Evolutionary conservation across 2,329 filamentous ascomycete genomes (phyloP).

Genomic region (Plectosphaerella cucumerina): DNA sequence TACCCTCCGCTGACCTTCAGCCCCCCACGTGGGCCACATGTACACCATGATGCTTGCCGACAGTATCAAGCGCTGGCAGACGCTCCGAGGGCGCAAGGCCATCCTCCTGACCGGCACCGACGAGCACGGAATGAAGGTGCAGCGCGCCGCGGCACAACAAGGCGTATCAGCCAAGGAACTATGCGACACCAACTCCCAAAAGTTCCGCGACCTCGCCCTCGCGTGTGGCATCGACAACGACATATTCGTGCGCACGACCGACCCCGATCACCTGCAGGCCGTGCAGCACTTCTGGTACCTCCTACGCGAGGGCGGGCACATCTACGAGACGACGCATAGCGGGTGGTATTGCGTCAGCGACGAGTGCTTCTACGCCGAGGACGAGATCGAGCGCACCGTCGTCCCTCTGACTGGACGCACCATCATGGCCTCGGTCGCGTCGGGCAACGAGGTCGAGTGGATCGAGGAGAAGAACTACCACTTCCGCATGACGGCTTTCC

Average conservation of each 20-base stretch:
- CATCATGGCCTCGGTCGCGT: conserved; percentile 79
- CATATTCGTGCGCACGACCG: conserved; percentile 90
- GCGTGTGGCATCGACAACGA: conserved; percentile 70
- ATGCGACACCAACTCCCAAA: conserved; percentile 78
- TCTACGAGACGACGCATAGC: conserved; percentile 82
- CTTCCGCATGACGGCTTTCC: conserved; percentile 82
- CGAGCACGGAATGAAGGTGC: conserved; percentile 97
- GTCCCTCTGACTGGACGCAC: conserved; percentile 79
- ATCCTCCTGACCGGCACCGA: conserved; percentile 88
- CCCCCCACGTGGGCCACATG: conserved; percentile 90
- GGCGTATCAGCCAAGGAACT: conserved; percentile 74
- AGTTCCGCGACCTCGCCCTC: conserved; percentile 71
- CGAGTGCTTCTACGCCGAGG: conserved; percentile 89
- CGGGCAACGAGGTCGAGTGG: conserved; percentile 92
- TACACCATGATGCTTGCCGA: conserved; percentile 91
- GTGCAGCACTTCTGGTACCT: conserved; percentile 88
- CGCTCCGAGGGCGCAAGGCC: conserved; percentile 66
- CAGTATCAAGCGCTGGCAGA: conserved; percentile 87
- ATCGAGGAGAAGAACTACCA: conserved; percentile 91
- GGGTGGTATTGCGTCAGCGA: conserved; percentile 98
- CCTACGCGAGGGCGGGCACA: conserved; percentile 68
- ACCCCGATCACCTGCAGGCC: conserved; percentile 73
- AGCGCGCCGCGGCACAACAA: conserved; percentile 73
- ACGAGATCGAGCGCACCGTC: conserved; percentile 66
- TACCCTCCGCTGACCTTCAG: conserved; percentile 39